Base-by-base conservation (phyloP, 1,284 basidiomycete species). In the Ganoderma lucidum region DNA sequence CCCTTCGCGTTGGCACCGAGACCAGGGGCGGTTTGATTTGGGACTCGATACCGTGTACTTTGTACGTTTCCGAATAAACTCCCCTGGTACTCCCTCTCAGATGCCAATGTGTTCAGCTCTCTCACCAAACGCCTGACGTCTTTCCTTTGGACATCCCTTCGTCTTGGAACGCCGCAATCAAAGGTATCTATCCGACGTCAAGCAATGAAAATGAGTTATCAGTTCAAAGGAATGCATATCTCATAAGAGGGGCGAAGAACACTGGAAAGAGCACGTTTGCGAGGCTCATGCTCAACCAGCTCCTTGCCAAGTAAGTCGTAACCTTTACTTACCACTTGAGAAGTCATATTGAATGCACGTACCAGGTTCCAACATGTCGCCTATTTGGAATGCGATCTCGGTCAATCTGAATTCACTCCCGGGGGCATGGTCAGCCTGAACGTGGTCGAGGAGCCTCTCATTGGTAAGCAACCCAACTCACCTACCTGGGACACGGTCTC, bases 321-420 rank as follows among this genome's bases (percentile, higher is more conserved):
- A 4, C 23, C 39, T 28, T 6, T 28, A 35, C 1, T 30, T 9
- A 12, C 23, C 32, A 30, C 30, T 35, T 56, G 28, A 6, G 23
- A 5, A 6, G 28, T 59, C 32, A 30, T 15, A 23, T 39, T n/a
- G 28, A 53, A 15, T 81, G 23, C 39, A 62, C 28, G 44, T 62
- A 58, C 15, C 69, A 92, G 93, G 45, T 93, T 90, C 79, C 84
- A 84, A 30, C 86, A 85, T 23, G 95, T 98, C 2, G 96, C 96
- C 0, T 98, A 90, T 79, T 86, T 99, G 6, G 97, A 99, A 78
- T 94, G 94, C 68, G 97, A 99, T 81, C 76, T 96, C 3, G 97
- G 97, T 12, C 97, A 99, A 81, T 93, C 95, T 9, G 96, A 99
- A 80, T 98, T 99, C 78, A 93, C 93, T 0, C 92, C 95, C 2